Evolutionary conservation across 768 basidiomycete species (phyloP).

Genomic region (Asterophora lycoperdoides): DNA sequence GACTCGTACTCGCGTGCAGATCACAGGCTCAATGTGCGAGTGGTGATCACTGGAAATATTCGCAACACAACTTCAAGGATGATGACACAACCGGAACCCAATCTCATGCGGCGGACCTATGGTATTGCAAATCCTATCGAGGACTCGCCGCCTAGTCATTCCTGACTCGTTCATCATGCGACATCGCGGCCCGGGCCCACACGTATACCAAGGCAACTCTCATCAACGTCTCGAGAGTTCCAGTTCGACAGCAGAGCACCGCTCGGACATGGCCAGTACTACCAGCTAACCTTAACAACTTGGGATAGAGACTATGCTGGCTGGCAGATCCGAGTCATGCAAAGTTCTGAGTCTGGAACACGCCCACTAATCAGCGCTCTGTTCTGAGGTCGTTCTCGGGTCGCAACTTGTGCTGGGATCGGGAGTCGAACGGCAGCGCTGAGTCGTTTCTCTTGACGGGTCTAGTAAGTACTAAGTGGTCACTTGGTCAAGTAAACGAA

Average conservation of each 20-base stretch:
- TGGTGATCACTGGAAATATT: no score
- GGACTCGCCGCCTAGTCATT: no score
- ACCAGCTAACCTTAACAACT: constrained; percentile 36
- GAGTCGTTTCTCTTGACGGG: constrained; percentile 77
- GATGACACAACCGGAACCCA: no score
- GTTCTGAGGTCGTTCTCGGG: constrained; percentile 4
- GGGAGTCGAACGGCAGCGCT: constrained; percentile 83
- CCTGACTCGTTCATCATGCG: not conserved
- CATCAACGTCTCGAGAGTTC: not conserved
- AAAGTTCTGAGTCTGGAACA: constrained; percentile 46
- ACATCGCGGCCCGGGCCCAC: not conserved
- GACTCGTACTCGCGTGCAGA: no score
- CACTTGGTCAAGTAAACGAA: not conserved
- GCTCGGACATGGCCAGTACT: constrained; percentile 46
- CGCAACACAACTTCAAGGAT: no score
- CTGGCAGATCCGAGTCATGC: constrained; percentile 67
- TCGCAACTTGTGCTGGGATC: constrained; percentile 42
- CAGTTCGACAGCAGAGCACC: not conserved
- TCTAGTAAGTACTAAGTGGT: constrained; percentile 47
- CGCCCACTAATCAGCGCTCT: not conserved
- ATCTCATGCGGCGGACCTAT: no score
- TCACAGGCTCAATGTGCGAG: no score
- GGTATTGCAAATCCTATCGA: no score
- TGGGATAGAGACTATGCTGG: constrained; percentile 64
- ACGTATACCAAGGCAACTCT: not conserved